phyloP scores from a whole-genome alignment of 768 basidiomycete genomes.

The Cyclocybe aegerita region DNA sequence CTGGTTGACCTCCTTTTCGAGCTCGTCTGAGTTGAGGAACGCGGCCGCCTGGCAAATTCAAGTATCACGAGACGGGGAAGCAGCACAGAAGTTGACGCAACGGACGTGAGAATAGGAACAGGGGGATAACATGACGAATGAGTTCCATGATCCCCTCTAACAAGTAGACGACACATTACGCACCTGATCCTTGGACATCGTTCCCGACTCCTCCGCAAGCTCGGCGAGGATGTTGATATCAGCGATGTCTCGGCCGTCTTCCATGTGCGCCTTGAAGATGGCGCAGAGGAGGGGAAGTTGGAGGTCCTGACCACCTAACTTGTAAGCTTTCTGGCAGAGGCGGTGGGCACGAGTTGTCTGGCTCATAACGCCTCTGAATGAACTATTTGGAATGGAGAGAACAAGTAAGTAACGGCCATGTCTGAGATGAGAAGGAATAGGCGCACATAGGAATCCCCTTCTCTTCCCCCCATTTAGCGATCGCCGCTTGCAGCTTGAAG shows the following conservation, averaged over 20 bases:
- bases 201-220: conserved; percentile 50
- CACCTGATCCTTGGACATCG: conserved; percentile 65
- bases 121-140: background rate
- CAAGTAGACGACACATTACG: conserved; percentile 14
- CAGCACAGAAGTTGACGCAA: background rate
- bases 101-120: background rate
- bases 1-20: conserved; percentile 59
- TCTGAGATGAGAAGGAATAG: background rate
- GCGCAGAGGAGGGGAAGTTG: conserved; percentile 58
- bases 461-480: conserved; percentile 53
- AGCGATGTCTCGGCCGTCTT: conserved; percentile 62
- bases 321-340: conserved; percentile 66
- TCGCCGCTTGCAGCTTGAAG: conserved; percentile 35
- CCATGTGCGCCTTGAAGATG: conserved; percentile 67
- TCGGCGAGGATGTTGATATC: conserved; percentile 59
- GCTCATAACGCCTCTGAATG: conserved; percentile 58
- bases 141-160: background rate
- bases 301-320: conserved; percentile 55
- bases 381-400: conserved; percentile 31
- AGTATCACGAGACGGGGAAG: background rate
- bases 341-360: conserved; percentile 74
- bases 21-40: conserved; percentile 68
- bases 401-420: background rate
- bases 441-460: conserved; percentile 58
- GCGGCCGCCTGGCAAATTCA: conserved; percentile 45